phyloP scores from a whole-genome alignment of 176 grass and related monocot genomes.

The Oryza meyeriana region DNA sequence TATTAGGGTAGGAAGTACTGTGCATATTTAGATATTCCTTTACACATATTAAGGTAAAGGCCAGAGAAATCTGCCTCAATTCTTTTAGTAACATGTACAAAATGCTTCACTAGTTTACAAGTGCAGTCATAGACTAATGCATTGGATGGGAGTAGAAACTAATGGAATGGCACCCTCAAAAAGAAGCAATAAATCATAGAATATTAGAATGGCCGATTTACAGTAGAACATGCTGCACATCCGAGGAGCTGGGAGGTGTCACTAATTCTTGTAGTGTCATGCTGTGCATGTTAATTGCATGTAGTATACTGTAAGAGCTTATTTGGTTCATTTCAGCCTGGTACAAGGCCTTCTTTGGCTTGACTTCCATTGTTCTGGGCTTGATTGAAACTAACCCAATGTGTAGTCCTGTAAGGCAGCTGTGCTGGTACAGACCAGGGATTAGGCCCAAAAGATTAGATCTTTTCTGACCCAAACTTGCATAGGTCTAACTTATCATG shows the following conservation, averaged over 20 bases:
- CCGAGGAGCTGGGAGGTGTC: background rate
- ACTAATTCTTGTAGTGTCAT: background rate
- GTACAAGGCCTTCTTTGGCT: background rate
- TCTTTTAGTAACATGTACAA: background rate
- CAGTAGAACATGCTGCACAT: background rate
- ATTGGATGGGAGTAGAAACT: background rate
- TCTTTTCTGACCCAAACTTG: slow-evolving; percentile 20
- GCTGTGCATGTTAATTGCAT: background rate
- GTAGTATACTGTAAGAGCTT: background rate
- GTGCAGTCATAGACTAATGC: background rate
- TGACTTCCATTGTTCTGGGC: slow-evolving; percentile 12
- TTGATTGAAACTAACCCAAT: slow-evolving; percentile 4
- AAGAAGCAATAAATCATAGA: background rate
- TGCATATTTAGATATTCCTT: background rate
- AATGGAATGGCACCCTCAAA: background rate
- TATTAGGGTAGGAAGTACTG: background rate
- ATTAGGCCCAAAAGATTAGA: background rate
- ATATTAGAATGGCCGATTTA: background rate
- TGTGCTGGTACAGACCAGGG: background rate
- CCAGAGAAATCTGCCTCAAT: background rate
- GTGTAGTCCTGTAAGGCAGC: background rate
- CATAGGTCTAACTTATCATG: background rate
- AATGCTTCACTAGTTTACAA: background rate
- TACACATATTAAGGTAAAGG: background rate
- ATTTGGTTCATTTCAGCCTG: slow-evolving; percentile 19